Base-by-base conservation (phyloP, 179 eudicot species). In the Beta macrorhiza region DNA sequence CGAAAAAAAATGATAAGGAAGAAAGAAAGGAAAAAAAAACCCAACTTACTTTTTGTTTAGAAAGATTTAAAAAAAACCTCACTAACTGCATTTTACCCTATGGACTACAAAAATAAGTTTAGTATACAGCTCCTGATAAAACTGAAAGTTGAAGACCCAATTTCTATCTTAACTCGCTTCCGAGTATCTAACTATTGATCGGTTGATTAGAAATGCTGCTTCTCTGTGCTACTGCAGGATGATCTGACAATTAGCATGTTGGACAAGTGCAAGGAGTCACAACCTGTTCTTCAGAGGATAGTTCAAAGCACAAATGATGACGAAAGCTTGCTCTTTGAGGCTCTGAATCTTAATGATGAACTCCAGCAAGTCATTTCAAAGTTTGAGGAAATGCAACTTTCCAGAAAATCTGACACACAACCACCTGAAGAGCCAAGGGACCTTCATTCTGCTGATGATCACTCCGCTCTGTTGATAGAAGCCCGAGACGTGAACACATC, bases 261-360 rank as follows among this genome's bases (percentile, higher is more conserved):
- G 63, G 93, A 92, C 70, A 95, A 91, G 78, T 95, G 98, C 93
- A 92, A 91, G 91, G 91, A 93, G 55, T 90, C 94, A 12, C 91
- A 89, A 76, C 91, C 95, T 67, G 82, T 85, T 74, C 86, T 95
- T 82, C 97, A 95, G 85, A 89, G 90, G 80, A 88, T 95, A 67
- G 91, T 86, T 47, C 91, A 93, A 83, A 91, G 84, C 85, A 95
- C 94, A 14, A 83, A 86, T 17, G 97, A 92, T 68, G 95, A 95
- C 74, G 98, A 95, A 80, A 75, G 84, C 62, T 78, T 93, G 88
- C 93, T 93, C 20, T 93, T 92, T 59, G 98, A 95, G 83, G 99
- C 99, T 74, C 84, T 95, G 74, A 90, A 86, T 85, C 97, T 95
- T 67, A 93, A 93, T 44, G 99, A 92, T 22, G 93, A 95, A 84